Percentiles rank a stretch among this genome's conserved stretches.
Conservation (phyloP, 1,284 basidiomycete genomes). For the Fomitopsis schrenkii region DNA sequence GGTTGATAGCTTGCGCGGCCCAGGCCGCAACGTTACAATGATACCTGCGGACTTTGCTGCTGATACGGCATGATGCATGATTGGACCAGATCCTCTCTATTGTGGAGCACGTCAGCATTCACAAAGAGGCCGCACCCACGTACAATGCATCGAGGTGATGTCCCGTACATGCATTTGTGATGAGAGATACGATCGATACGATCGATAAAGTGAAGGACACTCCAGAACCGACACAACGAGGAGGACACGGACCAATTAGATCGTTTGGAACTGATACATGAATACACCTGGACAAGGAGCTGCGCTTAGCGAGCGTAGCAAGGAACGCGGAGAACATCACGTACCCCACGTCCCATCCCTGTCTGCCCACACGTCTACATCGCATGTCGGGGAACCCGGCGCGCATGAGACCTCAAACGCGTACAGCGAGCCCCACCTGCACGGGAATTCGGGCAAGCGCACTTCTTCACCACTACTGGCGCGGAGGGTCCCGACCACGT, state of each 20-base stretch:
- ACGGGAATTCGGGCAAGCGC: conserved; percentile 6
- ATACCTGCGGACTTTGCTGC: no score
- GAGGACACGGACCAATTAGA: not conserved
- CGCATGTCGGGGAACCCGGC: conserved; percentile 1
- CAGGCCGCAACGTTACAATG: no score
- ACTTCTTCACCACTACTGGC: not conserved
- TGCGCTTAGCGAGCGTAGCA: not conserved
- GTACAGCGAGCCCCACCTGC: conserved; percentile 10
- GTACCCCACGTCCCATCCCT: conserved; percentile 7
- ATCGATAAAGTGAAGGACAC: no score
- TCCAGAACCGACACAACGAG: not conserved
- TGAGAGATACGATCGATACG: no score
- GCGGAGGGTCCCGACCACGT: conserved; percentile 1
- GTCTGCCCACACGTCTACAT: conserved; percentile 7
- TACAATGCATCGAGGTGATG: no score
- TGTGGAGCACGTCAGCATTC: no score
- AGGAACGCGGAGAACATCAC: not conserved
- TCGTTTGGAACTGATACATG: not conserved
- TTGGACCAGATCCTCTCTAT: no score
- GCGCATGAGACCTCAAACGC: conserved; percentile 11
- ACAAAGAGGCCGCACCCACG: no score
- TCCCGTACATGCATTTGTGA: no score
- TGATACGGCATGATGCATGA: no score
- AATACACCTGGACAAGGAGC: not conserved
- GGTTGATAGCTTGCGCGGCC: no score